These are phyloP conservation scores for Xylariaceae sp. DNA, from an alignment of 2,329 filamentous ascomycete genomes.

Conservation along the genomic window DNA sequence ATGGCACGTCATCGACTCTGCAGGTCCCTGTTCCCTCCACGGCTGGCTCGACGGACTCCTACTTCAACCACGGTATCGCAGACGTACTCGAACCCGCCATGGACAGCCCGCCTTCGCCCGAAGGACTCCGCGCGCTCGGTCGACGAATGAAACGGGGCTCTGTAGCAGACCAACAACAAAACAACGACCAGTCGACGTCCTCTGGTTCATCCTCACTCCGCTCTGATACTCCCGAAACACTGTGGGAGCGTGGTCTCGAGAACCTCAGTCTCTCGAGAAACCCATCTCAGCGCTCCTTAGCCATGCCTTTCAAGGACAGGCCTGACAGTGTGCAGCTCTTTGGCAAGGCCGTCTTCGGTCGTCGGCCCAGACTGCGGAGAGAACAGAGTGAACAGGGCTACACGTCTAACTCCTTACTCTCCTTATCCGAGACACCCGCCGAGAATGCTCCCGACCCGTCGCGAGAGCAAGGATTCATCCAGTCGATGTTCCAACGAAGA, in stretches of 20 bases:
- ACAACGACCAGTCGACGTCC: slow-evolving; percentile 45
- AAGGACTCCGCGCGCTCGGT: slow-evolving; percentile 53
- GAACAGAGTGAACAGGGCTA: slow-evolving; percentile 47
- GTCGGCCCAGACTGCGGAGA: slow-evolving; percentile 47
- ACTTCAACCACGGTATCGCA: slow-evolving; percentile 24
- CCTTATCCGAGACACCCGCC: slow-evolving; percentile 39
- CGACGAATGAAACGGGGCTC: slow-evolving; percentile 50
- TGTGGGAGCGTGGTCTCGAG: slow-evolving; percentile 47
- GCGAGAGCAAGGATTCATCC: slow-evolving; percentile 43
- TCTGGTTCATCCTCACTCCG: slow-evolving; percentile 52
- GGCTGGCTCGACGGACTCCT: slow-evolving; percentile 17
- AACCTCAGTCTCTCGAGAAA: slow-evolving; percentile 47
- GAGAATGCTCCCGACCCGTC: slow-evolving; percentile 32
- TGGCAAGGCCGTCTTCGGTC: slow-evolving; percentile 55
- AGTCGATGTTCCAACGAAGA: slow-evolving; percentile 48
- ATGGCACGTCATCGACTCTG: slow-evolving; percentile 17
- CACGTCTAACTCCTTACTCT: slow-evolving; percentile 45
- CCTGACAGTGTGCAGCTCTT: slow-evolving; percentile 57
- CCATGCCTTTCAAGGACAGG: slow-evolving; percentile 48
- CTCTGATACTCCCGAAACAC: slow-evolving; percentile 42
- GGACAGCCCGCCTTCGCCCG: slow-evolving; percentile 57
- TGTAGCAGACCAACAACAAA: slow-evolving; percentile 43
- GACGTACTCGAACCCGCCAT: slow-evolving; percentile 53
- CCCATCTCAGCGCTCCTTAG: slow-evolving; percentile 52
- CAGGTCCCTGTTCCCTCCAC: slow-evolving; percentile 21